Conservation (phyloP, 2,329 filamentous ascomycete species). For the Fusarium continuum region DNA sequence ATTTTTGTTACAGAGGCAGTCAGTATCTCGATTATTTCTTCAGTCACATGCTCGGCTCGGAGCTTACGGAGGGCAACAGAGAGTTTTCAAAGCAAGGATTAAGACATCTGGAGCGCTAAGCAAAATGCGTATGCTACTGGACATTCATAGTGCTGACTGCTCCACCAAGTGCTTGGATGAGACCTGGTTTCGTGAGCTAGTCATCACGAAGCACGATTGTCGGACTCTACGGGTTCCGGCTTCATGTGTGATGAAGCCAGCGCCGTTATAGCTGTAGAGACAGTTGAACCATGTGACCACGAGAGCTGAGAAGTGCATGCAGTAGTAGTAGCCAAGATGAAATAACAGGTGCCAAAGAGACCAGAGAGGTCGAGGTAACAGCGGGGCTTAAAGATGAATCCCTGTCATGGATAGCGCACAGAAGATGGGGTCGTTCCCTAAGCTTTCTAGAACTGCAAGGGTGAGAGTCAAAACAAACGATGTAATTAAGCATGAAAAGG, state of each 20-base stretch:
- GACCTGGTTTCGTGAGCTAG: constrained; percentile 14
- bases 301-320: not conserved
- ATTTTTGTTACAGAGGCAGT: no score
- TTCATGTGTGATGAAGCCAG: constrained; percentile 9
- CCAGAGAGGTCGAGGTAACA: constrained; percentile 14
- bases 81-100: constrained; percentile 21
- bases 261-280: not conserved
- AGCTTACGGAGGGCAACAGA: constrained; percentile 27
- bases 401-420: constrained; percentile 11
- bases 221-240: not conserved
- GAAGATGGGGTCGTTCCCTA: constrained; percentile 28
- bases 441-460: constrained; percentile 37
- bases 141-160: constrained; percentile 24
- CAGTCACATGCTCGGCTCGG: constrained; percentile 22
- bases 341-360: not conserved
- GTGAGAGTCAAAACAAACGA: constrained; percentile 28
- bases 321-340: not conserved
- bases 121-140: constrained; percentile 24
- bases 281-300: constrained; percentile 2
- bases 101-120: constrained; percentile 26
- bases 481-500: constrained; percentile 39
- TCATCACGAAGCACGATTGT: constrained; percentile 1
- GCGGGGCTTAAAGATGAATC: constrained; percentile 9
- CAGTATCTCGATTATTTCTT: no score
- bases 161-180: constrained; percentile 23